Evolutionary conservation across 495 filamentous ascomycete species (phyloP).

Genomic region (Hyphodiscus hymeniophilus): DNA sequence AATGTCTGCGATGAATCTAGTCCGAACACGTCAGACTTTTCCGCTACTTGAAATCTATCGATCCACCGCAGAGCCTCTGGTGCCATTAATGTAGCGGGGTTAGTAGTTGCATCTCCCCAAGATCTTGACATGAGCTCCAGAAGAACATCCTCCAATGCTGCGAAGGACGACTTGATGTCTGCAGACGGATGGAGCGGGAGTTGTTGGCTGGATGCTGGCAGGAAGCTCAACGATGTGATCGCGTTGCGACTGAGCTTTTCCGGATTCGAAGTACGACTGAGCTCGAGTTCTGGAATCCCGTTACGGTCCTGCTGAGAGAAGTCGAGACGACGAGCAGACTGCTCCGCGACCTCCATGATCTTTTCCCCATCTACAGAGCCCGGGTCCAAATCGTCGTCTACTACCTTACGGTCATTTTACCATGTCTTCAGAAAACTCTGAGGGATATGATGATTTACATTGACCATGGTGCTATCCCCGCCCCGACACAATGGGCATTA

Average conservation of each 20-base stretch:
- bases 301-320: constrained; percentile 15
- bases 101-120: background rate
- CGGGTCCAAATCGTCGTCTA: constrained; percentile 39
- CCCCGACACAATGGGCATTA: constrained; percentile 39
- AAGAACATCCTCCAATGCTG: too few relatives aligned
- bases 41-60: constrained; percentile 7
- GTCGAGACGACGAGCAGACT: constrained; percentile 29
- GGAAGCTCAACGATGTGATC: constrained; percentile 21
- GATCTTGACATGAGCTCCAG: too few relatives aligned
- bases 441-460: constrained; percentile 42
- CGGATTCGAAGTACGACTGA: constrained; percentile 12
- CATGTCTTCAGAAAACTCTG: constrained; percentile 38
- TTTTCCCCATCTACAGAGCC: constrained; percentile 38
- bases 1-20: constrained; percentile 5
- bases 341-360: constrained; percentile 42
- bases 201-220: constrained; percentile 22
- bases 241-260: constrained; percentile 12
- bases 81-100: background rate
- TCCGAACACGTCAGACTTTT: constrained; percentile 22
- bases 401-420: constrained; percentile 44
- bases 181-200: constrained; percentile 15
- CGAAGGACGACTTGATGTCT: constrained; percentile 20
- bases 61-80: constrained; percentile 12
- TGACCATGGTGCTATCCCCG: constrained; percentile 36
- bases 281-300: constrained; percentile 16